Evolutionary conservation across 306 rosid genomes (phyloP), one percentile per base, ranked within the genome.

Genomic region (Fagus crenata): DNA sequence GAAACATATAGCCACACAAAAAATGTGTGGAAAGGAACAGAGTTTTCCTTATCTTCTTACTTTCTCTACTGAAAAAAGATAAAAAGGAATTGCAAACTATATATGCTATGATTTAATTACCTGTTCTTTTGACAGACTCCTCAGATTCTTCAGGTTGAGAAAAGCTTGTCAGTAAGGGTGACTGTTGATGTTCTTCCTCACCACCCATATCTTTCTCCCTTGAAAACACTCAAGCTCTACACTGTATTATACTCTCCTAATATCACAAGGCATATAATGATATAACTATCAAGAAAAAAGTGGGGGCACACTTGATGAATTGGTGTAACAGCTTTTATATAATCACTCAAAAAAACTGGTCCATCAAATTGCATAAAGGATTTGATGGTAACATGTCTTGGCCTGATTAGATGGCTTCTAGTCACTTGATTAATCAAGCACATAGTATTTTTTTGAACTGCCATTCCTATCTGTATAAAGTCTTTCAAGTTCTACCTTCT

Each of bases 101-200:
- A 0, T 9, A 61, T 37, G 68, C 35, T 2, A 28, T 9, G 22
- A 5, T 58, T 5, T 35, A 36, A 2, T 75, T 81, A 75, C 84
- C 84, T 11, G 80, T 81, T 81, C 84, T 59, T 70, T 81, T 76
- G 18, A 40, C 35, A 11, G 84, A 28, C 28, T 75, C 49, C 22
- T 39, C 37, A 4, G 7, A 8, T 69, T 49, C 72, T 41, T 36
- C 39, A 4, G 77, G 6, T 8, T 77, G 65, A 53, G 81, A 56
- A 58, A 49, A 40, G 74, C 78, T 13, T 33, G 5, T 40, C 43
- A 82, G 80, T 43, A 78, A 73, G 4, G 85, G 63, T 32, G 75
- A 69, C 56, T 58, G 72, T 53, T 43, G 76, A 13, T 77, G 73
- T 49, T 72, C 64, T 53, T 22, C 75, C 69, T 35, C 60, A 35